Percentiles rank a stretch among this genome's conserved stretches.
Evolutionary conservation across 2,329 filamentous ascomycete species (phyloP).

Genomic region (Clarireedia hainanense): DNA sequence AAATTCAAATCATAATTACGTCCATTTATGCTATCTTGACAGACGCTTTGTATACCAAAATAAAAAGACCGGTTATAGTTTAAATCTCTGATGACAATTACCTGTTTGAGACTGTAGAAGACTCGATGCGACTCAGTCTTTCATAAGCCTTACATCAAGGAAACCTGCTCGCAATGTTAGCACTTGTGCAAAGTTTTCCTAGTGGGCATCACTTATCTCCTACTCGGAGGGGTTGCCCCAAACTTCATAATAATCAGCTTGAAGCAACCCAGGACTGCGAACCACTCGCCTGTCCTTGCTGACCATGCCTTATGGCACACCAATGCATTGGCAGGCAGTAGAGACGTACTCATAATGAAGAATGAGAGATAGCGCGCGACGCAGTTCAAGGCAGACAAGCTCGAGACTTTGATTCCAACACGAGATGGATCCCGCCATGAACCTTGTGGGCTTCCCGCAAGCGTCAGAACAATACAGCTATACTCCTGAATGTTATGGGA

Average conservation of each 20-base stretch:
- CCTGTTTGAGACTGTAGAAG: too few species aligned
- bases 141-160: too few species aligned
- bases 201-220: slow-evolving; percentile 27
- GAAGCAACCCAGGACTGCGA: slow-evolving; percentile 29
- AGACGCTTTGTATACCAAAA: too few species aligned
- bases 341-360: slow-evolving; percentile 6
- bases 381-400: slow-evolving; percentile 56
- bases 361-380: slow-evolving; percentile 14
- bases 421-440: slow-evolving; percentile 69
- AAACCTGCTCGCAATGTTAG: background rate
- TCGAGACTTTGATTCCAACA: slow-evolving; percentile 91
- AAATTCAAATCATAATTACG: too few species aligned
- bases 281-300: slow-evolving; percentile 23
- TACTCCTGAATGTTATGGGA: background rate
- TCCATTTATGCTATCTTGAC: too few species aligned
- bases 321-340: slow-evolving; percentile 13
- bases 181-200: background rate
- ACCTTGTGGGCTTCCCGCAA: slow-evolving; percentile 16
- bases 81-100: too few species aligned
- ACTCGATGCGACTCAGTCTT: too few species aligned
- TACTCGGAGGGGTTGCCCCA: slow-evolving; percentile 26
- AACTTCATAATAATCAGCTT: slow-evolving; percentile 9
- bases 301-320: background rate
- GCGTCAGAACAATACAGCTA: background rate
- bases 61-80: too few species aligned